phyloP scores from a whole-genome alignment of 441 rosid species.

The Arabidopsis lyrata region DNA sequence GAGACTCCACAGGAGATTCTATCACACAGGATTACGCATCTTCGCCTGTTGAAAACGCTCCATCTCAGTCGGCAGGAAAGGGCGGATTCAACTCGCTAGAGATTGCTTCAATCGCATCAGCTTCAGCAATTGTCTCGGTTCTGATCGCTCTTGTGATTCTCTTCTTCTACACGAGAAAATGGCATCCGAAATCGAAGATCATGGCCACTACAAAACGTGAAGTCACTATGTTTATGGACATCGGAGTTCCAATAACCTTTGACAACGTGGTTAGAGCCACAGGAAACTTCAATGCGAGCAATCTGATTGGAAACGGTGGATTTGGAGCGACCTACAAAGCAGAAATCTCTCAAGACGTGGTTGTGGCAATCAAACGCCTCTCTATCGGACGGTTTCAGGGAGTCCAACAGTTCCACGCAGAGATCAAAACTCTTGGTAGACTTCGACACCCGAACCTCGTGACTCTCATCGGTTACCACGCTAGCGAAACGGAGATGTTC shows the following conservation, averaged over 20 bases:
- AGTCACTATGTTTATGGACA: conserved; percentile 72
- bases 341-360: conserved; percentile 69
- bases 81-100: conserved; percentile 71
- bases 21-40: conserved; percentile 39
- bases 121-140: conserved; percentile 81
- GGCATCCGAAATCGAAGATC: conserved; percentile 62
- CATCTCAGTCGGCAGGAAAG: conserved; percentile 27
- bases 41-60: conserved; percentile 45
- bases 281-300: conserved; percentile 79
- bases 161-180: conserved; percentile 71
- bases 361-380: conserved; percentile 86
- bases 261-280: conserved; percentile 86
- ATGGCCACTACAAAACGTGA: conserved; percentile 65
- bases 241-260: conserved; percentile 71
- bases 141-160: conserved; percentile 74
- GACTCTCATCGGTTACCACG: conserved; percentile 91
- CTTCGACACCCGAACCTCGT: conserved; percentile 81
- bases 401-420: conserved; percentile 82
- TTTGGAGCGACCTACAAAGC: conserved; percentile 92
- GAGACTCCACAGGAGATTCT: conserved; percentile 39
- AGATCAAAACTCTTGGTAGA: conserved; percentile 84
- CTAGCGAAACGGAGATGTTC: conserved; percentile 91
- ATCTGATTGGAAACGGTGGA: conserved; percentile 88
- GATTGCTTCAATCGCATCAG: conserved; percentile 85
- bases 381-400: conserved; percentile 89